These are phyloP conservation scores for Polyplosphaeria fusca DNA, from an alignment of 495 filamentous ascomycete genomes.

Conservation along the genomic window DNA sequence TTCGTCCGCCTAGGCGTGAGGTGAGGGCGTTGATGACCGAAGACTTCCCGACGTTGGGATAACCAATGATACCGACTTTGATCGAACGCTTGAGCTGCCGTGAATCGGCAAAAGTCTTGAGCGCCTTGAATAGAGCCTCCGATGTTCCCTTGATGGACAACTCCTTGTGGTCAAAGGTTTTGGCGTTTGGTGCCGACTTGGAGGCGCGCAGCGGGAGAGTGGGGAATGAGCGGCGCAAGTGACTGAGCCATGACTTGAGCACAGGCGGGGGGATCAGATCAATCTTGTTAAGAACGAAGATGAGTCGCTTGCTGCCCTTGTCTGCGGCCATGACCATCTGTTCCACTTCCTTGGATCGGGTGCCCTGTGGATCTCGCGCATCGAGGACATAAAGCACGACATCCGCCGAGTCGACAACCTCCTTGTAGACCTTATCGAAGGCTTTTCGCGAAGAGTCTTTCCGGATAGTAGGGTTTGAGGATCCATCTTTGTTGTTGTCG, in stretches of 20 bases:
- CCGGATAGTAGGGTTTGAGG: conserved; percentile 39
- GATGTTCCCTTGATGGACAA: conserved; percentile 84
- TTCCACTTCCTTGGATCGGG: conserved; percentile 86
- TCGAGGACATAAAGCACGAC: conserved; percentile 94
- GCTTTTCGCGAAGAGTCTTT: conserved; percentile 78
- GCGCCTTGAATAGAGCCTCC: conserved; percentile 78
- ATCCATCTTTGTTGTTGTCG: conserved; percentile 39
- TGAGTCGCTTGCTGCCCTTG: conserved; percentile 77
- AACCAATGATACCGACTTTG: conserved; percentile 90
- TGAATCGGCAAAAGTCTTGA: conserved; percentile 84
- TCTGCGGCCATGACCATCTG: conserved; percentile 78
- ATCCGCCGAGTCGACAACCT: conserved; percentile 83
- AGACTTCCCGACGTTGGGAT: conserved; percentile 96
- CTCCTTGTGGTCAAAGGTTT: conserved; percentile 87
- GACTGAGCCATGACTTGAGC: conserved; percentile 65
- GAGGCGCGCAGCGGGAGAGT: conserved; percentile 89
- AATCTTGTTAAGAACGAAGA: conserved; percentile 96
- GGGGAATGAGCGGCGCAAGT: conserved; percentile 88
- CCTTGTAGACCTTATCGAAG: conserved; percentile 95
- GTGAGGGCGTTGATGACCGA: conserved; percentile 94
- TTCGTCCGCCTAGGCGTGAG: conserved; percentile 67
- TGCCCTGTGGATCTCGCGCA: conserved; percentile 87
- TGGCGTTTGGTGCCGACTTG: conserved; percentile 76
- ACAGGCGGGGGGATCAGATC: conserved; percentile 81
- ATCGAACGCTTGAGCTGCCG: conserved; percentile 84